Percentiles rank a stretch among this genome's conserved stretches.
Evolutionary conservation across 2,329 filamentous ascomycete genomes (phyloP).

Genomic region (Orbilia oligospora): DNA sequence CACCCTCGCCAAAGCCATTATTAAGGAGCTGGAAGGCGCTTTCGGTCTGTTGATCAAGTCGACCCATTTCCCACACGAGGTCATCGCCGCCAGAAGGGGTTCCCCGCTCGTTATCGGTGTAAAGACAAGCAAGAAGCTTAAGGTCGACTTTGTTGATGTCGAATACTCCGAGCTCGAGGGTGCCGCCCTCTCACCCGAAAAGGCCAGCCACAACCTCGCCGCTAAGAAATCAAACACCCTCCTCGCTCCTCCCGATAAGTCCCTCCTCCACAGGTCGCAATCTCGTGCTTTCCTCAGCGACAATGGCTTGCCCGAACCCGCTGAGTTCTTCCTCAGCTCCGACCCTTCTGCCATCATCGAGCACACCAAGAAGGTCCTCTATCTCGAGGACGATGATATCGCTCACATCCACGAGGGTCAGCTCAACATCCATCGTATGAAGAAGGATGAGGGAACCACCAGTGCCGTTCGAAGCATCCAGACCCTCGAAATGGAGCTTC

Average conservation of each 20-base stretch:
- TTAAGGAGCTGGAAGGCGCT: constrained; percentile 97
- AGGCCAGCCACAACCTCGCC: constrained; percentile 94
- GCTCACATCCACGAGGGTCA: constrained; percentile 99
- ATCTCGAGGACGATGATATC: constrained; percentile 99
- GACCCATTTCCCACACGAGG: constrained; percentile 97
- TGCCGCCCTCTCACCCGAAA: constrained; percentile 82
- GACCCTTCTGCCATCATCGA: constrained; percentile 98
- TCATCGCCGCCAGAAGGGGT: constrained; percentile 97
- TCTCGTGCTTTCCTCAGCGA: constrained; percentile 99
- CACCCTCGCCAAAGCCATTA: constrained; percentile 95
- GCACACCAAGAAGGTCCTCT: constrained; percentile 99
- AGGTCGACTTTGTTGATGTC: constrained; percentile 99
- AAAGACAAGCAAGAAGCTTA: constrained; percentile 98
- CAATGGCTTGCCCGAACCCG: constrained; percentile 96
- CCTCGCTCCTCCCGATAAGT: constrained; percentile 95
- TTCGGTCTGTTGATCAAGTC: constrained; percentile 98
- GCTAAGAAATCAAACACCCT: constrained; percentile 86
- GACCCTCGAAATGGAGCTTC: constrained; percentile 97
- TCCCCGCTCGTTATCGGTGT: constrained; percentile 98
- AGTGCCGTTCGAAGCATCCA: constrained; percentile 98
- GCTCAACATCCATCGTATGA: constrained; percentile 97
- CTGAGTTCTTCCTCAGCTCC: constrained; percentile 99
- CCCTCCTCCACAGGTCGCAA: constrained; percentile 96
- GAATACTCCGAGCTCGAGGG: constrained; percentile 91
- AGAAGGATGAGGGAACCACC: constrained; percentile 89